Evolutionary conservation across 2,329 filamentous ascomycete genomes (phyloP), one percentile per base, ranked within the genome.

Genomic region (Cladosporium sp.): DNA sequence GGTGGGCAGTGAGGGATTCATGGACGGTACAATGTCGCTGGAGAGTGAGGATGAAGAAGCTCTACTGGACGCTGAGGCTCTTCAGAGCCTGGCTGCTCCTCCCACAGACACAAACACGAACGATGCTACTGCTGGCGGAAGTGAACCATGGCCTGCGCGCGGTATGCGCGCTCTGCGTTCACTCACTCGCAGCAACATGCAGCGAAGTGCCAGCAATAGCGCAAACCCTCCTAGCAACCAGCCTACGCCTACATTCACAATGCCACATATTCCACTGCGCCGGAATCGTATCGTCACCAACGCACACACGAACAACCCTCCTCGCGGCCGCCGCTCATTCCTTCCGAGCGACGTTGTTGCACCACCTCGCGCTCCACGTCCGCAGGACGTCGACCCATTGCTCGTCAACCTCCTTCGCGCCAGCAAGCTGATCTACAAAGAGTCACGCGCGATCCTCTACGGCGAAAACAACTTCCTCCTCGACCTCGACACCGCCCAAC

Each of bases 381-480:
- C 70, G 4, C 74, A 75, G 64, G 70, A 68, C 44, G 71, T 66
- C 28, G 79, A 81, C 54, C 75, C 77, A 6, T 73, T 81, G 15
- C 70, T 77, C 8, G 74, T 79, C 7, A 76, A 75, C 28, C 72
- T 82, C 15, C 75, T 82, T 8, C 73, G 77, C 51, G 74, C 75
- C n/a, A 79, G 75, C 65, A 75, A 76, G 59, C 71, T 76, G n/a
- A 75, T 82, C 66, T 75, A 79, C 70, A 71, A 73, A 63, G 79
- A 82, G 71, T 75, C 79, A 7, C 77, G 75, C n/a, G 71, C 71
- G 6, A 70, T 81, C 18, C 73, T 82, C 18, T 82, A 82, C 70
- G 73, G 74, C 57, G 73, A 74, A 30, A 82, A 81, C 65, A 66
- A 67, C 21, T 80, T 81, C 69, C 74, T 74, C 6, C 74, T 83